These are phyloP conservation scores for Scedosporium aurantiacum DNA, from an alignment of 2,329 filamentous ascomycete genomes.

Conservation along the genomic window DNA sequence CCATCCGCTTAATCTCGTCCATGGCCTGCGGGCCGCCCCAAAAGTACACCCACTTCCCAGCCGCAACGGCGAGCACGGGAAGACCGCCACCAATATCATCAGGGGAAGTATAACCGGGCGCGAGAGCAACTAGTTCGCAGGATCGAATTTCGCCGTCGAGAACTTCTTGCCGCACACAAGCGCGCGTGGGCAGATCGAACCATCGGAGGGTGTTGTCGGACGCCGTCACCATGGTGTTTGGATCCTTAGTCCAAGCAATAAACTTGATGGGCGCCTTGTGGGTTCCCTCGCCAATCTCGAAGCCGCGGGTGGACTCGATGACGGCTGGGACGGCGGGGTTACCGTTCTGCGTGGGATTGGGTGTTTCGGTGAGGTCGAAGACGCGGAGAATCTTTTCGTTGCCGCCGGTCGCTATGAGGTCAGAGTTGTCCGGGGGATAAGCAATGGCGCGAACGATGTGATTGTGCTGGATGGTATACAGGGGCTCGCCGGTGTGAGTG, in stretches of 20 bases:
- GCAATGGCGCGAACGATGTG: conserved; percentile 93
- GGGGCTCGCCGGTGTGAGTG: conserved; percentile 81
- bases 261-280: conserved; percentile 89
- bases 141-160: conserved; percentile 82
- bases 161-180: conserved; percentile 63
- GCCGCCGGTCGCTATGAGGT: conserved; percentile 85
- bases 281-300: conserved; percentile 77
- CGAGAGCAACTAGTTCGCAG: conserved; percentile 73
- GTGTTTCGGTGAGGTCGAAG: conserved; percentile 66
- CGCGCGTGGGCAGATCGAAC: conserved; percentile 76
- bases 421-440: conserved; percentile 69
- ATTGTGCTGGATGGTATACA: conserved; percentile 78
- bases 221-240: conserved; percentile 81
- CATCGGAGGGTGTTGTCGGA: conserved; percentile 87
- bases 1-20: conserved; percentile 64
- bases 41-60: conserved; percentile 90
- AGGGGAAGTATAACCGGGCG: conserved; percentile 44
- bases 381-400: conserved; percentile 95
- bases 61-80: conserved; percentile 74
- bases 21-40: conserved; percentile 68
- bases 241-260: conserved; percentile 85
- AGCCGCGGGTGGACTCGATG: conserved; percentile 52
- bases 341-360: conserved; percentile 18
- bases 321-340: conserved; percentile 25
- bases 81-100: conserved; percentile 55